These are phyloP conservation scores for Xerocomus cyaneibrunnescens DNA, from an alignment of 1,284 basidiomycete species.

Conservation along the genomic window DNA sequence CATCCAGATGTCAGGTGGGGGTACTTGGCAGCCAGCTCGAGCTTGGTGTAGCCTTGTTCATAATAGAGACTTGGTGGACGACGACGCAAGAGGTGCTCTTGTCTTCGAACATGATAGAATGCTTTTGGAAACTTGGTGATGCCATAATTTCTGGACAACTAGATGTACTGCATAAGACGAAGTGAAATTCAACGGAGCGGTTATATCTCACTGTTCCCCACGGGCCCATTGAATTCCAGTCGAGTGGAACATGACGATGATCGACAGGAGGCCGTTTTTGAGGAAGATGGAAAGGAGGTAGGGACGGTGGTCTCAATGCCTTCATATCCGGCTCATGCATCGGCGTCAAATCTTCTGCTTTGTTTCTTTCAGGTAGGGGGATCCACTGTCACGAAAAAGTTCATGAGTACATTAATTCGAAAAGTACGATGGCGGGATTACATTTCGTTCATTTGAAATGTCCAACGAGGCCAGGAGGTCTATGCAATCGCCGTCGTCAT, in stretches of 20 bases:
- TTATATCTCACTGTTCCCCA: constrained; percentile 24
- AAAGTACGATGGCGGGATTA: constrained; percentile 10
- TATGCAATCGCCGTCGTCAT: constrained; percentile 26
- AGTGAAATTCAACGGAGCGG: not conserved
- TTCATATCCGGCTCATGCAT: constrained; percentile 3
- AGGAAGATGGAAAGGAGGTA: constrained; percentile 13
- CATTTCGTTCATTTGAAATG: constrained; percentile 33
- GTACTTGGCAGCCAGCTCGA: constrained; percentile 28
- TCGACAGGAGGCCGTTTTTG: constrained; percentile 20
- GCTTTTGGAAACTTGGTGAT: constrained; percentile 26
- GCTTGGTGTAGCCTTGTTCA: constrained; percentile 29
- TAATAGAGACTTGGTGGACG: constrained; percentile 24
- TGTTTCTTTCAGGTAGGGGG: constrained; percentile 29
- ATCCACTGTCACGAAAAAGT: constrained; percentile 21
- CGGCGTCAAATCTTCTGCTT: constrained; percentile 34
- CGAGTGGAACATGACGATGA: constrained; percentile 16
- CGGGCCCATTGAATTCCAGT: constrained; percentile 14
- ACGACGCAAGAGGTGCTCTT: constrained; percentile 17
- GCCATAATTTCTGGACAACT: constrained; percentile 20
- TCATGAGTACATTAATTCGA: constrained; percentile 5
- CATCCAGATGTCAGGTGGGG: constrained; percentile 34
- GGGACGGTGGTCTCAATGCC: not conserved
- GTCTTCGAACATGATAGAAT: constrained; percentile 23
- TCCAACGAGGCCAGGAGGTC: constrained; percentile 29
- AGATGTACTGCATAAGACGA: not conserved